Evolutionary conservation across 2,329 filamentous ascomycete species (phyloP).

Genomic region (Colletotrichum eleusines): DNA sequence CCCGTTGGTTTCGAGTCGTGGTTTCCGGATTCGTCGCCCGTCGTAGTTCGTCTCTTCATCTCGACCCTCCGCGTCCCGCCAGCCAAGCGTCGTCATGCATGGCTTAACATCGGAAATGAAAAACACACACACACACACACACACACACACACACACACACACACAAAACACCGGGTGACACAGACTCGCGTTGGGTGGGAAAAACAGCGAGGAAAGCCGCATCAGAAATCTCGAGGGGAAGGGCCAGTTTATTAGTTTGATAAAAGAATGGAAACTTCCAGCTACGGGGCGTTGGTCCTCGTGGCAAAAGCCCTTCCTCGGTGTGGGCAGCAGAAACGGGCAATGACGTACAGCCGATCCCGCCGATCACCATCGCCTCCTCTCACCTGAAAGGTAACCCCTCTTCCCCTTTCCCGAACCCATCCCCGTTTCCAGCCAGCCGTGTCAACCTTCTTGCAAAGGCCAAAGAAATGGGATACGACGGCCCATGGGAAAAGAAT

Average conservation of each 20-base stretch:
- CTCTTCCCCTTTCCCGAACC: background rate
- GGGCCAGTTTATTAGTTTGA: too few relatives aligned
- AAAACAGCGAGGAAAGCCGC: fast-evolving
- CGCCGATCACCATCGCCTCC: slow-evolving; percentile 38
- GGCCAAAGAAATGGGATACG: background rate
- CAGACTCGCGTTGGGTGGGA: too few relatives aligned
- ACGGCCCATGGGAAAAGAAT: background rate
- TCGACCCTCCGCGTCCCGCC: background rate
- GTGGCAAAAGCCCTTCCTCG: background rate
- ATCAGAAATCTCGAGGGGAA: too few relatives aligned
- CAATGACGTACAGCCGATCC: slow-evolving; percentile 37
- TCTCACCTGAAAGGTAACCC: slow-evolving; percentile 30
- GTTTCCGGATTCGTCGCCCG: background rate
- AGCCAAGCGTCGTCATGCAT: background rate
- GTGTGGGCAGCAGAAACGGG: background rate
- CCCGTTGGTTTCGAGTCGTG: background rate
- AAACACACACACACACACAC: background rate
- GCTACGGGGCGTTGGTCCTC: too few relatives aligned
- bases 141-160: too few relatives aligned
- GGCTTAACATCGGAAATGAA: background rate
- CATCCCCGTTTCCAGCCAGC: background rate
- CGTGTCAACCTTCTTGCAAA: background rate
- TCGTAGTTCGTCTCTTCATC: too few relatives aligned
- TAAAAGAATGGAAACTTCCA: too few relatives aligned
- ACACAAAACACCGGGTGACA: too few relatives aligned